Percentiles rank a stretch among this genome's conserved stretches.
Conservation (phyloP, 148 eudicot genomes). For the Suaeda aralocaspica region DNA sequence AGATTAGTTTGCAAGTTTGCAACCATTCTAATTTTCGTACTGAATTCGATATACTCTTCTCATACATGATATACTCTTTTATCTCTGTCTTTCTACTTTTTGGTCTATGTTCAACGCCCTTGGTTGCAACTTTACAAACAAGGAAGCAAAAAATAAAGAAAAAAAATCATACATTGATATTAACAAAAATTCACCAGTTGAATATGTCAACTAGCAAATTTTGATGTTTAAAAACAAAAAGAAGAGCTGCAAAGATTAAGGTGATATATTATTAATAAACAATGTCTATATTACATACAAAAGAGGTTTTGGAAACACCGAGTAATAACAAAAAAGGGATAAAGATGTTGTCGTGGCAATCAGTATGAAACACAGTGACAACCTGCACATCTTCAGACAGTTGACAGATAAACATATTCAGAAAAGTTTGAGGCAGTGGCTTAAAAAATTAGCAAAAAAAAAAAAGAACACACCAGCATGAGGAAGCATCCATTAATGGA, state of each 20-base stretch:
- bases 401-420: constrained; percentile 12
- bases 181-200: too few species aligned
- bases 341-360: constrained; percentile 53
- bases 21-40: too few species aligned
- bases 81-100: too few species aligned
- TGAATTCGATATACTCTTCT: too few species aligned
- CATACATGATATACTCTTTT: too few species aligned
- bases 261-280: not conserved
- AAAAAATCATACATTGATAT: not conserved
- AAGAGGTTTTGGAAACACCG: constrained; percentile 33
- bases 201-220: not conserved
- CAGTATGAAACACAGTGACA: constrained; percentile 62
- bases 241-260: not conserved
- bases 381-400: constrained; percentile 40
- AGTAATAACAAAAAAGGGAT: constrained; percentile 85
- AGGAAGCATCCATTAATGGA: not conserved
- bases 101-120: too few species aligned
- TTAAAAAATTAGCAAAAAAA: not conserved
- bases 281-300: not conserved
- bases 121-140: too few species aligned
- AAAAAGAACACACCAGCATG: not conserved
- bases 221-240: not conserved
- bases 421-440: not conserved
- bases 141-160: not conserved
- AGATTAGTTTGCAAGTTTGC: too few species aligned